Conservation (phyloP, 2,329 filamentous ascomycete genomes). For the Drechslerella dactyloides region DNA sequence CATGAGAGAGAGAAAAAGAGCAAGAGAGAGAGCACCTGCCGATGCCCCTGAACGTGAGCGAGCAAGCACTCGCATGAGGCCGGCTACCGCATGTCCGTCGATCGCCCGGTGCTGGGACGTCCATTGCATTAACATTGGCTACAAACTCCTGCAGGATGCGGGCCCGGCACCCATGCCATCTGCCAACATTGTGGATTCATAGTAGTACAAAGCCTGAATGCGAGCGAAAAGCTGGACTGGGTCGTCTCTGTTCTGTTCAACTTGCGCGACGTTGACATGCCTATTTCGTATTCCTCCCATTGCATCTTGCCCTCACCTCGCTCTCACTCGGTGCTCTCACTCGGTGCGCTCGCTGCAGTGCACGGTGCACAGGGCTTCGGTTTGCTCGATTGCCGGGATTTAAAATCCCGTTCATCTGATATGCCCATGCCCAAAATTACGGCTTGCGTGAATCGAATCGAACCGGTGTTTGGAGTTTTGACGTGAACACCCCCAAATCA, state of each 20-base stretch:
- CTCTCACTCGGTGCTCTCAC: not conserved
- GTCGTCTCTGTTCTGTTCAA: slow-evolving; percentile 5
- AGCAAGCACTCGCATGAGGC: not conserved
- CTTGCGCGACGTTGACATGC: no score
- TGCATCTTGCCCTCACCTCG: not conserved
- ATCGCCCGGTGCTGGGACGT: not conserved
- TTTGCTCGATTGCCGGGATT: slow-evolving; percentile 29
- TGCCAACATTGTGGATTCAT: slow-evolving; percentile 40
- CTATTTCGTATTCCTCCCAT: no score
- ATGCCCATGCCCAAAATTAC: slow-evolving; percentile 35
- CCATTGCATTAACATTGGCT: slow-evolving; percentile 19
- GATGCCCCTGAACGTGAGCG: not conserved
- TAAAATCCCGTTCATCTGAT: slow-evolving; percentile 44
- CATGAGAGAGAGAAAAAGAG: not conserved
- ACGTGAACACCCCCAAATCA: slow-evolving; percentile 10
- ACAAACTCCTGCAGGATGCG: slow-evolving; percentile 34
- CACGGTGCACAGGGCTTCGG: slow-evolving; percentile 1
- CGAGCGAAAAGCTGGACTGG: slow-evolving; percentile 32
- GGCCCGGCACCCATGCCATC: slow-evolving; percentile 17
- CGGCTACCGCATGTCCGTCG: not conserved
- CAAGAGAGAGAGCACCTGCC: not conserved
- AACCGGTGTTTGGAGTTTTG: slow-evolving; percentile 31
- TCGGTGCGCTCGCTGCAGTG: not conserved
- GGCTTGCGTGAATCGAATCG: slow-evolving; percentile 15
- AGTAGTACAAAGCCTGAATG: slow-evolving; percentile 43